phyloP scores from a whole-genome alignment of 129 eudicot species.

The Flaveria robusta region DNA sequence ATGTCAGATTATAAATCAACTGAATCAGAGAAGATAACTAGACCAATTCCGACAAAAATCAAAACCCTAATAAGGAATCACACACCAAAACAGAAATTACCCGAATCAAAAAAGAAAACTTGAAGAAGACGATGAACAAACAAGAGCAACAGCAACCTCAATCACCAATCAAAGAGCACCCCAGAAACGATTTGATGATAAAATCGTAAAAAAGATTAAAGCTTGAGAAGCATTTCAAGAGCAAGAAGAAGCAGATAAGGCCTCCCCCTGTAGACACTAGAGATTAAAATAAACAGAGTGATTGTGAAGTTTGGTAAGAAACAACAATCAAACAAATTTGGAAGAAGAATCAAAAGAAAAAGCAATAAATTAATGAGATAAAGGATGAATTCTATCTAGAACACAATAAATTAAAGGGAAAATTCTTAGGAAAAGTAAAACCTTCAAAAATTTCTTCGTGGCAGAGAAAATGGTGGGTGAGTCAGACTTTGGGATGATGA shows the following conservation, averaged over 20 bases:
- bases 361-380: neutral
- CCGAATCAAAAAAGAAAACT: neutral
- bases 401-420: neutral
- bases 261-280: neutral
- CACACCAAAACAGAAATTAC: neutral
- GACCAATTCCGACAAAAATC: neutral
- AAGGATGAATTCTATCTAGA: neutral
- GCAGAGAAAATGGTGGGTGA: slow-evolving; percentile 8
- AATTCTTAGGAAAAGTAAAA: neutral
- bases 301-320: slow-evolving; percentile 30
- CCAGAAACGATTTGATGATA: neutral
- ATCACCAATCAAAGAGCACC: neutral
- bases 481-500: neutral
- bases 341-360: neutral
- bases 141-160: neutral
- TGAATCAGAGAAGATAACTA: neutral
- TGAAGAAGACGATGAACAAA: neutral
- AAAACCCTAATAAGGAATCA: neutral
- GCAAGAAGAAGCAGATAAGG: neutral
- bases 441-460: slow-evolving; percentile 3
- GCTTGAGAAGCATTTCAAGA: no score
- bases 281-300: neutral
- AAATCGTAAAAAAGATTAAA: no score
- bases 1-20: neutral
- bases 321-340: slow-evolving; percentile 6